Percentiles rank a stretch among this genome's conserved stretches.
These are phyloP conservation scores for Alternaria infectoria DNA, from an alignment of 2,329 filamentous ascomycete species.

Conservation along the genomic window DNA sequence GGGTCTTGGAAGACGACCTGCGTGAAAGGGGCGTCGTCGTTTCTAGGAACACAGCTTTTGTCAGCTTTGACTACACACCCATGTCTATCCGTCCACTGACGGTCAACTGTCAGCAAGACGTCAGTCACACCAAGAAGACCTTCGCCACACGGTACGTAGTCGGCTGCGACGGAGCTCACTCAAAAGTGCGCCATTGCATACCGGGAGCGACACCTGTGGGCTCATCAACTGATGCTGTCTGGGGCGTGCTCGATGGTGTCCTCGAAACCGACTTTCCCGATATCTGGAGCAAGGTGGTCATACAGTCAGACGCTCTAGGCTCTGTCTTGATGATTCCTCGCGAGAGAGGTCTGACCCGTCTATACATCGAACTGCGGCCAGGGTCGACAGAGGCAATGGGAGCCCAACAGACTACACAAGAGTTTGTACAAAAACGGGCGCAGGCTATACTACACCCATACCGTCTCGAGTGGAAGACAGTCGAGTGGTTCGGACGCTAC, in stretches of 20 bases:
- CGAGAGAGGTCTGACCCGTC: conserved; percentile 73
- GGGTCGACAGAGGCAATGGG: conserved; percentile 40
- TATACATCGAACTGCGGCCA: conserved; percentile 57
- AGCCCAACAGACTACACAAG: conserved; percentile 57
- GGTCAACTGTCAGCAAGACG: conserved; percentile 50
- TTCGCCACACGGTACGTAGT: conserved; percentile 69
- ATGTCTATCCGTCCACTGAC: conserved; percentile 49
- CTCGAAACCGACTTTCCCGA: conserved; percentile 76
- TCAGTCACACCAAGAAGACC: conserved; percentile 46
- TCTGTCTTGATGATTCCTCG: conserved; percentile 77
- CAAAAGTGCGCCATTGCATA: conserved; percentile 71
- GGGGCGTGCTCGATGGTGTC: conserved; percentile 75
- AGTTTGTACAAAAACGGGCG: conserved; percentile 74
- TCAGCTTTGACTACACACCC: conserved; percentile 54
- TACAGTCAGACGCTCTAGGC: conserved; percentile 70
- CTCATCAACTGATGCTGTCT: conserved; percentile 63
- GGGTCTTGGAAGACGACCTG: conserved; percentile 72
- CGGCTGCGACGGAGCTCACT: conserved; percentile 76
- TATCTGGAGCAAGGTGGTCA: conserved; percentile 75
- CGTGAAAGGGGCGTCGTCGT: conserved; percentile 68
- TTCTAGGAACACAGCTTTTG: conserved; percentile 67
- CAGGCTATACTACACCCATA: conserved; percentile 56
- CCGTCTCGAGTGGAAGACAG: conserved; percentile 52
- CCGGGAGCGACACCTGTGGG: conserved; percentile 54
- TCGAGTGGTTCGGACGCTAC: conserved; percentile 61